These are phyloP conservation scores for Acanthochlamys bracteata DNA, from an alignment of 106 monocot genomes.

Conservation along the genomic window DNA sequence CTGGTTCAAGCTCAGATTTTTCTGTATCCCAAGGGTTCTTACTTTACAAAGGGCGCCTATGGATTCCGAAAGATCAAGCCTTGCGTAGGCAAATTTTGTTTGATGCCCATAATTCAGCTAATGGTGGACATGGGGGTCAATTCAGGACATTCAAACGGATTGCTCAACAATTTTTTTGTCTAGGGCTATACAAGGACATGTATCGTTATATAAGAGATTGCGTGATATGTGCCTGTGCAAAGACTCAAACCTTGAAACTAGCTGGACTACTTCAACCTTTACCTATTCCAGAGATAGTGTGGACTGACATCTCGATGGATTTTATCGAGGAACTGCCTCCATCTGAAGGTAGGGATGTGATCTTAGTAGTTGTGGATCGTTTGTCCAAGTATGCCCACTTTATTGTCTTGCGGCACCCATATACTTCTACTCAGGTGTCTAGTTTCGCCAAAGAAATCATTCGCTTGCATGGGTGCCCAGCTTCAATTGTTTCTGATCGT, in stretches of 20 bases:
- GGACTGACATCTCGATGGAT: too few species aligned
- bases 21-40: too few species aligned
- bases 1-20: too few species aligned
- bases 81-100: too few species aligned
- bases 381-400: not conserved
- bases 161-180: not conserved
- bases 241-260: not conserved
- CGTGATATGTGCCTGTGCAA: not conserved
- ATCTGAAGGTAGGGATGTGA: not conserved
- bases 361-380: not conserved
- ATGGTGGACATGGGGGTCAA: not conserved
- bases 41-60: too few species aligned
- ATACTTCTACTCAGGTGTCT: not conserved
- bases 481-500: not conserved
- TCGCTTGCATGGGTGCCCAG: not conserved
- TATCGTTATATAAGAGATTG: not conserved
- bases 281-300: too few species aligned
- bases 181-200: not conserved
- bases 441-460: not conserved
- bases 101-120: not conserved
- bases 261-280: conserved; percentile 1
- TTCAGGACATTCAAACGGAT: not conserved
- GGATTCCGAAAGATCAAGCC: too few species aligned
- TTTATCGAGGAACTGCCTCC: not conserved
- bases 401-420: not conserved